A percentile compares a stretch with the other conserved stretches of the same genome.
Evolutionary conservation across 805 yeast genomes (phyloP).

Genomic region (Hanseniaspora hatyaiensis): DNA sequence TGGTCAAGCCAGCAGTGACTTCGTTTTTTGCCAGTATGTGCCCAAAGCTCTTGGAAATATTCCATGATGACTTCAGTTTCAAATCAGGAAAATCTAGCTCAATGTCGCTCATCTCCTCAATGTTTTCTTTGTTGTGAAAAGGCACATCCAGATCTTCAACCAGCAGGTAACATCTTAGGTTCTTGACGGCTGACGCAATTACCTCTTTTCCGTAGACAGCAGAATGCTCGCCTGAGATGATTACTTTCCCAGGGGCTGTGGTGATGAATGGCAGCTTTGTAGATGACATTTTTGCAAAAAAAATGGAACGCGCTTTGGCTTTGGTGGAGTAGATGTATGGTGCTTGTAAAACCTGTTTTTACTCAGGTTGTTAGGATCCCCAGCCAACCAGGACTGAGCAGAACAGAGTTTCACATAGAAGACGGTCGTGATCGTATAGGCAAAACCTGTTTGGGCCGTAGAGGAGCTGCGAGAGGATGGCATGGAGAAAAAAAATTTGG

Average conservation of each 20-base stretch:
- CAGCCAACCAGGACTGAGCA: too few species aligned
- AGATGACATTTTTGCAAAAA: background rate
- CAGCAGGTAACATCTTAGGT: conserved; percentile 68
- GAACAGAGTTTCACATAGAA: too few species aligned
- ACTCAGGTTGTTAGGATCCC: too few species aligned
- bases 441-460: too few species aligned
- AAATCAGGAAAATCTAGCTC: conserved; percentile 78
- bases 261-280: conserved; percentile 47
- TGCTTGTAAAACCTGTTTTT: too few species aligned
- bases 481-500: too few species aligned
- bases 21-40: too few species aligned
- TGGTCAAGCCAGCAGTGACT: conserved; percentile 37
- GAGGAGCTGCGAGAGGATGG: too few species aligned
- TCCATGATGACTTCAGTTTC: conserved; percentile 54
- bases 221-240: conserved; percentile 92
- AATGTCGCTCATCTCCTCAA: conserved; percentile 33
- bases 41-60: too few species aligned
- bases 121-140: conserved; percentile 27
- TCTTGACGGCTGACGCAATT: conserved; percentile 78
- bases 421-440: too few species aligned
- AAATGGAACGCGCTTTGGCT: too few species aligned
- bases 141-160: conserved; percentile 33
- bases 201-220: conserved; percentile 91
- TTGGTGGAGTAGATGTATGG: background rate
- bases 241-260: conserved; percentile 94